phyloP scores from a whole-genome alignment of 176 grass and related monocot species.

The Phoenix roebelenii region DNA sequence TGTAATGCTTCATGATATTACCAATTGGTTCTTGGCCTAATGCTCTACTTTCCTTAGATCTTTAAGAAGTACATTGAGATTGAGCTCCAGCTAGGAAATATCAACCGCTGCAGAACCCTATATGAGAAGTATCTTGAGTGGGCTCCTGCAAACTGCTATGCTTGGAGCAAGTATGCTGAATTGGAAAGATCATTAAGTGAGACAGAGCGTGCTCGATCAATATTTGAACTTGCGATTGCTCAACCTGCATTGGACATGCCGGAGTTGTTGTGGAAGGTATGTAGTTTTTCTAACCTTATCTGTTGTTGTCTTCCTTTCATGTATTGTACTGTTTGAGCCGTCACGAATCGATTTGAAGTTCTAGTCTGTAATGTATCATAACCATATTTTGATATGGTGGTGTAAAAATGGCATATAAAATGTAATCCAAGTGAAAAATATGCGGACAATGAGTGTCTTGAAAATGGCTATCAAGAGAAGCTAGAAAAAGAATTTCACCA shows the following conservation, averaged over 20 bases:
- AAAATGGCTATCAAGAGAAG: too few relatives aligned
- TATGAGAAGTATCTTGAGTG: conserved; percentile 87
- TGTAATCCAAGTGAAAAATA: too few relatives aligned
- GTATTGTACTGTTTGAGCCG: neutral
- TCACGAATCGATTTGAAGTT: neutral
- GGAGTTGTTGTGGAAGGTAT: conserved; percentile 75
- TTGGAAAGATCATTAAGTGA: conserved; percentile 73
- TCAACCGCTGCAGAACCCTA: conserved; percentile 54
- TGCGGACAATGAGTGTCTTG: too few relatives aligned
- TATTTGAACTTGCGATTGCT: conserved; percentile 78
- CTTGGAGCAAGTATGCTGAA: conserved; percentile 85
- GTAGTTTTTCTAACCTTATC: neutral
- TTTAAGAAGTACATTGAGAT: conserved; percentile 96
- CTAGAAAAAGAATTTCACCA: too few relatives aligned
- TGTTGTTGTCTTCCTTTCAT: neutral
- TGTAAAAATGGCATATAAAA: too few relatives aligned
- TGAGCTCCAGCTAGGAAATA: conserved; percentile 65
- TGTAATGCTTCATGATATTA: neutral
- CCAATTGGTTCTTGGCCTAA: neutral
- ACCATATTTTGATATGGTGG: too few relatives aligned
- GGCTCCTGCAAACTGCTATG: conserved; percentile 68
- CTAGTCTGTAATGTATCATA: too few relatives aligned
- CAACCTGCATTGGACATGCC: conserved; percentile 80
- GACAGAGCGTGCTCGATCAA: conserved; percentile 60
- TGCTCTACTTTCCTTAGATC: conserved; percentile 13